These are phyloP conservation scores for Halenospora varia DNA, from an alignment of 495 filamentous ascomycete species.

Conservation along the genomic window DNA sequence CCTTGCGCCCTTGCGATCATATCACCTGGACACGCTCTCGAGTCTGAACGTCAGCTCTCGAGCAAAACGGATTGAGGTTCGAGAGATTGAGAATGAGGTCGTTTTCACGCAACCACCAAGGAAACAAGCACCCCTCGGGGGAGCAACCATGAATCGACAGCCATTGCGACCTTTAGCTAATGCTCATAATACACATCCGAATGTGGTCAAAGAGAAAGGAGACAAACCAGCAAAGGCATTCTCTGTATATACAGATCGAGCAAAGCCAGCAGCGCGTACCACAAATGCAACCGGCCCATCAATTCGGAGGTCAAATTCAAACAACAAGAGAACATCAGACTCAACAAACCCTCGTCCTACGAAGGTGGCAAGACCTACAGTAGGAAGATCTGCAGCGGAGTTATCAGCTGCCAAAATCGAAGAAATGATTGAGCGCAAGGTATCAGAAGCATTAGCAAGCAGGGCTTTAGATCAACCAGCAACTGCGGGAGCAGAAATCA, in stretches of 20 bases:
- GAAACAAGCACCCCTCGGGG: conserved; percentile 41
- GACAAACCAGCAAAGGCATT: conserved; percentile 82
- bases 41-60: conserved; percentile 93
- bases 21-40: conserved; percentile 90
- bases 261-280: conserved; percentile 36
- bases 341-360: conserved; percentile 33
- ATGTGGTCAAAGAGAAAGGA: conserved; percentile 46
- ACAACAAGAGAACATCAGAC: conserved; percentile 41
- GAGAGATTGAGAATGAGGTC: conserved; percentile 90
- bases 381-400: conserved; percentile 32
- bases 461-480: conserved; percentile 48
- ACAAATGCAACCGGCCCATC: conserved; percentile 31
- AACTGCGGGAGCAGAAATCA: conserved; percentile 54
- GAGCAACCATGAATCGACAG: conserved; percentile 56
- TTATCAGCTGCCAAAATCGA: conserved; percentile 79
- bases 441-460: conserved; percentile 80
- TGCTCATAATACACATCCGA: conserved; percentile 57
- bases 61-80: conserved; percentile 93
- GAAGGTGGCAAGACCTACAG: conserved; percentile 33
- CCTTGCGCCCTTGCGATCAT: conserved; percentile 77
- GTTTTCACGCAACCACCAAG: conserved; percentile 71
- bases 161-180: conserved; percentile 71
- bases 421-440: conserved; percentile 85
- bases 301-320: conserved; percentile 31
- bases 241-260: conserved; percentile 73